phyloP scores from a whole-genome alignment of 352 stramenopile genomes.

The Phytophthora podocarpi region DNA sequence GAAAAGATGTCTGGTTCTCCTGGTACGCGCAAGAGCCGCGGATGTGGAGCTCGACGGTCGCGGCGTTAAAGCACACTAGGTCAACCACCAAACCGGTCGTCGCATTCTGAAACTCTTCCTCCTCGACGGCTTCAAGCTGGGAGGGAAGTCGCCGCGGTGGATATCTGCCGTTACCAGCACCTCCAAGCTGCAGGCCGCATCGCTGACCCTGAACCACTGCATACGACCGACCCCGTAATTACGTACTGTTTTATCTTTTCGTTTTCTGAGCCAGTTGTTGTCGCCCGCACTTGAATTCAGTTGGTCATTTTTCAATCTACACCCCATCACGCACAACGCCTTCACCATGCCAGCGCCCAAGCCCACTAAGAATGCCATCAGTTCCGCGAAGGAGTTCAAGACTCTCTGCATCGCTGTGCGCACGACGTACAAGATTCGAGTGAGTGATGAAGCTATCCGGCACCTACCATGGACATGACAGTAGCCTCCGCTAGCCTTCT shows the following conservation, averaged over 20 bases:
- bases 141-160: neutral
- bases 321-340: no score
- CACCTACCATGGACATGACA: constrained; percentile 10
- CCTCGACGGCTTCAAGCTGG: neutral
- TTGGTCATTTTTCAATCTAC: no score
- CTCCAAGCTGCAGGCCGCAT: no score
- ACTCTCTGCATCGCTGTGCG: neutral
- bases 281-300: no score
- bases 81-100: neutral
- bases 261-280: no score
- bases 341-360: no score
- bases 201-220: no score
- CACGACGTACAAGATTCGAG: constrained; percentile 8
- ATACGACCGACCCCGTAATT: no score
- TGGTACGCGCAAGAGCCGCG: constrained; percentile 11
- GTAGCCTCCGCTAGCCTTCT: neutral
- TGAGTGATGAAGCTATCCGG: constrained; percentile 5
- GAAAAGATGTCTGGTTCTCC: constrained; percentile 9
- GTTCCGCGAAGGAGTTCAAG: no score
- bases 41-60: neutral
- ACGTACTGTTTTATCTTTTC: no score
- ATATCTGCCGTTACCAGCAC: neutral
- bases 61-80: neutral
- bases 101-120: constrained; percentile 1
- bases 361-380: no score